Conservation (phyloP, 129 eudicot genomes). For the Helianthus tuberosus region DNA sequence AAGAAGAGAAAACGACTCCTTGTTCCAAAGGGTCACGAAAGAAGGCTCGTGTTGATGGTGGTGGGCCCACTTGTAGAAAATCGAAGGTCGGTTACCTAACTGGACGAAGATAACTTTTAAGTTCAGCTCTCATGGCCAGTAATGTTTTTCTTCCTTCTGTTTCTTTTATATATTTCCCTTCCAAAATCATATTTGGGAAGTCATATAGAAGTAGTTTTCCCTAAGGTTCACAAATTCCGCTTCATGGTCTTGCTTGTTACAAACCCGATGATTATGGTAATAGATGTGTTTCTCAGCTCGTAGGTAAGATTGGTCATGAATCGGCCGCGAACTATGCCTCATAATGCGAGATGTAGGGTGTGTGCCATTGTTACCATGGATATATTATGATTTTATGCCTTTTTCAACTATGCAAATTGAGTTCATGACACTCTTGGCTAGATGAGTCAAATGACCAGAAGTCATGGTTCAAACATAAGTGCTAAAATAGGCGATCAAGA, state of each 20-base stretch:
- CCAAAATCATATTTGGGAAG: conserved; percentile 25
- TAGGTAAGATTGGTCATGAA: conserved; percentile 5
- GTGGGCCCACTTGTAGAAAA: conserved; percentile 20
- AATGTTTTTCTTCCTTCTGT: conserved; percentile 28
- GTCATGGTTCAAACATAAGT: conserved; percentile 7
- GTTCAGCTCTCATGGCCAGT: conserved; percentile 20
- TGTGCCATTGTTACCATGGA: conserved; percentile 9
- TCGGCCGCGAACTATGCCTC: conserved; percentile 20
- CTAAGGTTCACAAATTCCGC: conserved; percentile 20
- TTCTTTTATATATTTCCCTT: conserved; percentile 21
- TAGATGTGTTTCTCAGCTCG: background rate
- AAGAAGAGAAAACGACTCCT: conserved; percentile 20
- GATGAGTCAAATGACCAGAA: background rate
- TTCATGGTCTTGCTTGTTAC: conserved; percentile 8
- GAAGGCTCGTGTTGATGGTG: conserved; percentile 39
- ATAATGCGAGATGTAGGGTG: conserved; percentile 12
- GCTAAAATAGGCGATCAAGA: conserved; percentile 7
- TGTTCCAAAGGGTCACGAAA: conserved; percentile 41
- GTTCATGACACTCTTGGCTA: conserved; percentile 20
- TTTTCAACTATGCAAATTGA: conserved; percentile 5
- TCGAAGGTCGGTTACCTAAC: conserved; percentile 24
- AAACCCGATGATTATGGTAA: conserved; percentile 24
- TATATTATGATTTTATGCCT: conserved; percentile 5
- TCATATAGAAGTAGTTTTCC: conserved; percentile 19
- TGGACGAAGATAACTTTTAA: conserved; percentile 26